Conservation (phyloP, 768 basidiomycete species). For the Boletus rubropictus region DNA sequence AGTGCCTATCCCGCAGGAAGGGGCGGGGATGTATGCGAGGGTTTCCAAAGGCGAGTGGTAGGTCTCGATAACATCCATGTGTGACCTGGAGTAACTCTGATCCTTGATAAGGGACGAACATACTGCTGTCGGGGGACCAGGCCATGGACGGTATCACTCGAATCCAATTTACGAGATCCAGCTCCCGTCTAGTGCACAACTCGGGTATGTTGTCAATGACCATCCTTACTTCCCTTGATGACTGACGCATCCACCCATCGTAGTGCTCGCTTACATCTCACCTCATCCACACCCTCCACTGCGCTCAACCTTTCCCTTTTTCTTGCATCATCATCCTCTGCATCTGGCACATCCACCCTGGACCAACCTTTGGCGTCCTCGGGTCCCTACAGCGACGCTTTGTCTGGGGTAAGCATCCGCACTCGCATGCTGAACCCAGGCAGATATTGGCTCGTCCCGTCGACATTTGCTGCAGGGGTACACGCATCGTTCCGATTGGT, state of each 20-base stretch:
- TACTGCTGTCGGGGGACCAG: constrained; percentile 66
- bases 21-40: constrained; percentile 84
- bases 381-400: constrained; percentile 71
- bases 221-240: constrained; percentile 24
- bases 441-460: constrained; percentile 68
- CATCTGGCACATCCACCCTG: constrained; percentile 15
- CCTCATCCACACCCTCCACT: constrained; percentile 36
- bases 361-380: constrained; percentile 55
- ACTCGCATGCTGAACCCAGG: constrained; percentile 47
- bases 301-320: constrained; percentile 62
- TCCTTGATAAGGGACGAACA: constrained; percentile 41
- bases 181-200: constrained; percentile 44
- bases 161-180: constrained; percentile 69
- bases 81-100: not conserved
- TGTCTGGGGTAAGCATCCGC: constrained; percentile 65
- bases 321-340: constrained; percentile 26
- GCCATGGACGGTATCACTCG: constrained; percentile 52
- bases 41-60: constrained; percentile 70
- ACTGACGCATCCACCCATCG: not conserved
- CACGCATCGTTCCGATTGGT: constrained; percentile 54
- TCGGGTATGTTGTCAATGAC: constrained; percentile 43
- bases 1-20: constrained; percentile 70
- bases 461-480: constrained; percentile 61
- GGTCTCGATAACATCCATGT: constrained; percentile 14
- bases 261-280: constrained; percentile 68